Base-by-base conservation (phyloP, 495 filamentous ascomycete genomes). In the Neurospora discreta region DNA sequence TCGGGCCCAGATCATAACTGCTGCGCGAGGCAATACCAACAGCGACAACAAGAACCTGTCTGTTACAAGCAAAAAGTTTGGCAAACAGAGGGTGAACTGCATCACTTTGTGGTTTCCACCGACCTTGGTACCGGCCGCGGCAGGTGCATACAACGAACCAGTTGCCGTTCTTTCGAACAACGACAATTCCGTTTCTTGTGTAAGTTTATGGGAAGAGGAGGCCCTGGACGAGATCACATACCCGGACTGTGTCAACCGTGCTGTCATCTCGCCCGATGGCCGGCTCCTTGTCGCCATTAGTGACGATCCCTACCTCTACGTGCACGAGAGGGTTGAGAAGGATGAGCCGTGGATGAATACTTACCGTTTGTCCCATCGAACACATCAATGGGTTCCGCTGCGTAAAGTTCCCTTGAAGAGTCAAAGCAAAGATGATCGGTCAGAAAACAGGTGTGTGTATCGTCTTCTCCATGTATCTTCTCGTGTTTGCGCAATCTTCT, bases 231-330 rank as follows among this genome's bases (percentile, higher is more conserved):
- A 89, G 68, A 80, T 97, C 26, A 83, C 87, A 7, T 92, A 94
- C 72, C 89, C 91, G 44, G 89, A 91, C 74, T 89, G 87, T 70
- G 95, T 97, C 82, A 99, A 99, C 79, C 94, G 95, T 79, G 92
- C 94, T 6, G 89, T 93, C 23, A 89, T 99, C 58, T 97, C 94
- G 38, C 95, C 95, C 0, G 92, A 98, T 75, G 94, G 93, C 0
- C 85, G 84, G 46, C 80, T 96, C 20, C 86, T 98, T 6, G 84
- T 94, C 4, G 92, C 93, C 11, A 91, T 98, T 44, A 92, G 94
- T 30, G 96, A 99, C 75, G 89, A 92, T 76, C 89, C 90, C 4
- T 90, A 86, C 72, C 90, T 92, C 3, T 97, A 95, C 78, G 90
- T 98, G 71, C 94, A 95, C 78, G 81, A 88, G 68, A 74, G 77